A percentile compares a stretch with the other conserved stretches of the same genome.
These are phyloP conservation scores for Neoarthrinium moseri DNA, from an alignment of 2,329 filamentous ascomycete species.

Conservation along the genomic window DNA sequence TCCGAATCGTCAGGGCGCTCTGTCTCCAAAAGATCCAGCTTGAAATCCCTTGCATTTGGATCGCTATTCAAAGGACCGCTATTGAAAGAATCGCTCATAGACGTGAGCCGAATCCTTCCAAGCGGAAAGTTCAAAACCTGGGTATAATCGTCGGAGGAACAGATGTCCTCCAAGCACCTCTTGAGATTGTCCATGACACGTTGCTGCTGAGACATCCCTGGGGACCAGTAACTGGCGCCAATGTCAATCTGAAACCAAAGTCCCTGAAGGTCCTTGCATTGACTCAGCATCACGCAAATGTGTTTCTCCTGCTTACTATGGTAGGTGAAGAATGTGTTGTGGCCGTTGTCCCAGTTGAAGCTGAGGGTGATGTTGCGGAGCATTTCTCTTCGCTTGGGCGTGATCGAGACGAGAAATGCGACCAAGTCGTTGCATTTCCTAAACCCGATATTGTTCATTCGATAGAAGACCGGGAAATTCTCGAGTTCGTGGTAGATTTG, in stretches of 20 bases:
- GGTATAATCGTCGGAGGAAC: too few relatives aligned
- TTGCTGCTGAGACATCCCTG: too few relatives aligned
- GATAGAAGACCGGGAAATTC: constrained; percentile 9
- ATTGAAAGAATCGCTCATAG: too few relatives aligned
- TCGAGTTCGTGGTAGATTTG: constrained; percentile 10
- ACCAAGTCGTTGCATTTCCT: not conserved
- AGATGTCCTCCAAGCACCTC: too few relatives aligned
- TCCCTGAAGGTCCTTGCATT: constrained; percentile 1
- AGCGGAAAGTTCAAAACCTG: too few relatives aligned
- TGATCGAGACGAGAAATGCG: not conserved
- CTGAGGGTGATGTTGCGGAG: not conserved
- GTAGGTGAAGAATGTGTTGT: not conserved
- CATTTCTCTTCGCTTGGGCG: not conserved
- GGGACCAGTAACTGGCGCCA: not conserved
- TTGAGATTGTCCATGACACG: too few relatives aligned
- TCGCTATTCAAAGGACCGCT: too few relatives aligned
- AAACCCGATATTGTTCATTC: constrained; percentile 10
- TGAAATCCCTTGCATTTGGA: not conserved
- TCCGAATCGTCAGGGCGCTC: too few relatives aligned
- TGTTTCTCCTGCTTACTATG: not conserved
- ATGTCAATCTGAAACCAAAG: not conserved
- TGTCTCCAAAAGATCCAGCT: not conserved
- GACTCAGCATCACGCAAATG: not conserved
- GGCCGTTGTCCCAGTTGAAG: too few relatives aligned
- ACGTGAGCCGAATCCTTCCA: too few relatives aligned